Evolutionary conservation across 2,329 filamentous ascomycete species (phyloP), one percentile per base, ranked within the genome.

Genomic region (Colletotrichum endophyticum): DNA sequence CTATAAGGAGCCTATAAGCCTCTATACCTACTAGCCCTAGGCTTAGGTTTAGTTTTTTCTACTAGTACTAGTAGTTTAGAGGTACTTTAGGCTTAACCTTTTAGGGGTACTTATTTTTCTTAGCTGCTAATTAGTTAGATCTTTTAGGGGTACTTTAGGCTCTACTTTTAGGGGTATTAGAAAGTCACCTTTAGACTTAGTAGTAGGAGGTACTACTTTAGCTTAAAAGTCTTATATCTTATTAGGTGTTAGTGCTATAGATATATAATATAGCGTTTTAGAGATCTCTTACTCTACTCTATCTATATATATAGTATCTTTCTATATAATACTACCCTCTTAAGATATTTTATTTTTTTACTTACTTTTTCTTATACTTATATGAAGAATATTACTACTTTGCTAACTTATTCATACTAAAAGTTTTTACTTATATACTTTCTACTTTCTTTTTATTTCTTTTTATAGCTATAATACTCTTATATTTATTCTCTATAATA

Each of bases 161-260:
- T n/a, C 1, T 13, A 3, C 19, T 4, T n/a, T 53, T 22, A 22
- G 12, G 4, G 4, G 49, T 53, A 53, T 3, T 12, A n/a, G 12
- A 36, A 36, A 36, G 6, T 36, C 6, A 1, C 34, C 1, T 15
- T 36, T 15, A 3, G 13, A 36, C 34, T 36, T 36, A 15, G 6
- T 36, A 3, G 3, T 36, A 7, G 1, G 3, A 36, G 1, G 34
- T 15, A 4, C 6, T 8, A 36, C 1, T 1, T 36, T 1, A 36
- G 6, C 15, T 36, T 36, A 7, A 34, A 34, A 34, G 32, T 34
- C 3, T 34, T 34, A 34, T 34, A 34, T 34, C 3, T 34, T 34
- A 34, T 6, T 15, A 6, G 15, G 13, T 13, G 6, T 34, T 34
- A 34, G 1, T 34, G 1, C 6, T 34, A 34, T 34, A 34, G 13